Evolutionary conservation across 2,329 filamentous ascomycete species (phyloP).

Genomic region (Lecanicillium sp.): DNA sequence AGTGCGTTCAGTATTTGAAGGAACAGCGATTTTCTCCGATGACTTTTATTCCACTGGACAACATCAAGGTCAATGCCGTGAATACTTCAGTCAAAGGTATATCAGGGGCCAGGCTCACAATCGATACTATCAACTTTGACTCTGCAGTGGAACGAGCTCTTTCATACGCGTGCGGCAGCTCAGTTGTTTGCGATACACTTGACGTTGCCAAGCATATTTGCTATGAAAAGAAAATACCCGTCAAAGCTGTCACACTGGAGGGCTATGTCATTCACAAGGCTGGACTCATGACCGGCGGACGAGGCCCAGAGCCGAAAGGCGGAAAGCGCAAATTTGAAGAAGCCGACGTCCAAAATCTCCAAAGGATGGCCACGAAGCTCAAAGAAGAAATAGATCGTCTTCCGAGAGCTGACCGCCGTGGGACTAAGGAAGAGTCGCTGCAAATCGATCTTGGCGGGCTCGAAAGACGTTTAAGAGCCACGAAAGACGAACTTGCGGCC

Average conservation of each 20-base stretch:
- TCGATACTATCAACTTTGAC: constrained; percentile 95
- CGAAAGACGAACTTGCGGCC: constrained; percentile 67
- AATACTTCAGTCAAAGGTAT: constrained; percentile 89
- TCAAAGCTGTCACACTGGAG: constrained; percentile 90
- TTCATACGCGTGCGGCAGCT: constrained; percentile 89
- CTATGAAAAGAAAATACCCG: constrained; percentile 75
- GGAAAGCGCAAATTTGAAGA: constrained; percentile 82
- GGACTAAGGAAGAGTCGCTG: constrained; percentile 71
- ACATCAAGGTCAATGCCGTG: constrained; percentile 88
- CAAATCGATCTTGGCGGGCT: constrained; percentile 73
- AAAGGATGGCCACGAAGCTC: constrained; percentile 66
- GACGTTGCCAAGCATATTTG: constrained; percentile 83
- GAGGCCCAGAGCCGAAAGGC: constrained; percentile 66
- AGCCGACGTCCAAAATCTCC: constrained; percentile 78
- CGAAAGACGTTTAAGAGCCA: constrained; percentile 65
- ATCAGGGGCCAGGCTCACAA: constrained; percentile 76
- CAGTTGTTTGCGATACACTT: constrained; percentile 86
- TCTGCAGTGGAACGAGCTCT: constrained; percentile 82
- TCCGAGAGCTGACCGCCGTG: constrained; percentile 68
- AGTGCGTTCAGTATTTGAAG: constrained; percentile 91
- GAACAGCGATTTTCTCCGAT: constrained; percentile 81
- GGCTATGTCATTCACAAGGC: constrained; percentile 97
- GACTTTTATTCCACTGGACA: constrained; percentile 94
- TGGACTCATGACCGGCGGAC: constrained; percentile 92
- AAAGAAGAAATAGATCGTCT: constrained; percentile 71